These are phyloP conservation scores for Flueggea neowawraea DNA, from an alignment of 441 rosid genomes.

Conservation along the genomic window DNA sequence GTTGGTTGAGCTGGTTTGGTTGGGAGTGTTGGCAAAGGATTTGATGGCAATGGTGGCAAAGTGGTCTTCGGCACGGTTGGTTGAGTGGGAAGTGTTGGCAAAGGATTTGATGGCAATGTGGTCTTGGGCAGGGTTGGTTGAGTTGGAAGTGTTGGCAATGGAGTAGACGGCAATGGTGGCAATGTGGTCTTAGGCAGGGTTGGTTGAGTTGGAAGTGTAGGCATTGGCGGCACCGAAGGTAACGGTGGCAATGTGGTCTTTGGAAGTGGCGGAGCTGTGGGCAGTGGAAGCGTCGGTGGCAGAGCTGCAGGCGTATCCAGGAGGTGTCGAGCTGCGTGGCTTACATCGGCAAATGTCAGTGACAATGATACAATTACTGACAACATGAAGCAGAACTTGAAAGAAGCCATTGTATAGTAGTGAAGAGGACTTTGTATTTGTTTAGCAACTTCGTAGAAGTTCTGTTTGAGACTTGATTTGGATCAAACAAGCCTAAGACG, in stretches of 20 bases:
- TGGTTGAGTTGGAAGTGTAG: slow-evolving; percentile 10
- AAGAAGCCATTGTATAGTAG: slow-evolving; percentile 13
- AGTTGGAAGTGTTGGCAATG: slow-evolving; percentile 12
- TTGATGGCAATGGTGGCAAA: slow-evolving; percentile 14
- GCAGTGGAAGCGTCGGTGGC: slow-evolving; percentile 7
- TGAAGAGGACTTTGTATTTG: background rate
- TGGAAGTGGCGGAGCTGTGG: slow-evolving; percentile 9
- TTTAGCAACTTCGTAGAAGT: background rate
- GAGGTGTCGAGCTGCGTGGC: slow-evolving; percentile 20
- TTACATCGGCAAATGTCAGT: slow-evolving; percentile 5
- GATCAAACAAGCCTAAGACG: background rate
- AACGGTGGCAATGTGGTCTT: slow-evolving; percentile 10
- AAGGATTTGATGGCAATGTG: slow-evolving; percentile 12
- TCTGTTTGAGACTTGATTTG: slow-evolving; percentile 1
- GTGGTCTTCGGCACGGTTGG: slow-evolving; percentile 13
- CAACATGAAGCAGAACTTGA: background rate
- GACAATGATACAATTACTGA: slow-evolving; percentile 6
- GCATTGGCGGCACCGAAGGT: slow-evolving; percentile 12
- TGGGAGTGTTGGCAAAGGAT: slow-evolving; percentile 14
- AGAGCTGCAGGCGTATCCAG: slow-evolving; percentile 12
- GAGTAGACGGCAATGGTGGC: slow-evolving; percentile 16
- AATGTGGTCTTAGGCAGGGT: slow-evolving; percentile 10
- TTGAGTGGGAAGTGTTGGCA: slow-evolving; percentile 12
- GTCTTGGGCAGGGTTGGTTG: slow-evolving; percentile 13
- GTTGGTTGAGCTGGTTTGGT: slow-evolving; percentile 1